These are phyloP conservation scores for Dictyostelium intermedium DNA, from an alignment of 78 protist genomes.

Conservation along the genomic window DNA sequence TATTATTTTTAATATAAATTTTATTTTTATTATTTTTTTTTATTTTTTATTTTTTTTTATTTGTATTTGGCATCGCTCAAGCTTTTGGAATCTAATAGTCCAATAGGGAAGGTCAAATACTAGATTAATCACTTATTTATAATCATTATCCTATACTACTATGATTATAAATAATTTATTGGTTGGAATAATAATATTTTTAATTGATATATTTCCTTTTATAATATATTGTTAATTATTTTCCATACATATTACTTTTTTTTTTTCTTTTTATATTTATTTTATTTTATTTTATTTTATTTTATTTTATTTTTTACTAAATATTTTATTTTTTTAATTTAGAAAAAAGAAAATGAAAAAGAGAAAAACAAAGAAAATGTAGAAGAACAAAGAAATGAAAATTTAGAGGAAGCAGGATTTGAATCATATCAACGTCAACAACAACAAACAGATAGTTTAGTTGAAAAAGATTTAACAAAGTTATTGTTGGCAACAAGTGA, in stretches of 20 bases:
- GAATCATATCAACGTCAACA: neutral
- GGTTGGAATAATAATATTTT: neutral
- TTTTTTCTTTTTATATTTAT: neutral
- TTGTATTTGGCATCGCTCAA: neutral
- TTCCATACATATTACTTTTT: neutral
- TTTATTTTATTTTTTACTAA: neutral
- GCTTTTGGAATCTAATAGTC: neutral
- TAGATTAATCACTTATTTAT: neutral
- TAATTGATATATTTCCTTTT: neutral
- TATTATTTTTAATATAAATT: neutral
- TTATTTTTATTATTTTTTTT: neutral
- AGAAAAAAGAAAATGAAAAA: conserved; percentile 32
- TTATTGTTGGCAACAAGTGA: conserved; percentile 72
- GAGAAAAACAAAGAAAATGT: neutral
- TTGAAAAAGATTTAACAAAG: conserved; percentile 57
- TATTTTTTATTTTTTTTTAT: neutral
- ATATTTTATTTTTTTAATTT: neutral
- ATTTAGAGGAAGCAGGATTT: neutral
- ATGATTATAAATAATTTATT: neutral
- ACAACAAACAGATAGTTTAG: neutral
- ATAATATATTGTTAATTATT: neutral
- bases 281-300: neutral
- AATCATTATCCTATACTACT: neutral
- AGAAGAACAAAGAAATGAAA: neutral
- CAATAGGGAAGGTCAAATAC: conserved; percentile 12